Percentiles rank a stretch among this genome's conserved stretches.
These are phyloP conservation scores for Zea luxurians DNA, from an alignment of 176 grass and related monocot species.

Conservation along the genomic window DNA sequence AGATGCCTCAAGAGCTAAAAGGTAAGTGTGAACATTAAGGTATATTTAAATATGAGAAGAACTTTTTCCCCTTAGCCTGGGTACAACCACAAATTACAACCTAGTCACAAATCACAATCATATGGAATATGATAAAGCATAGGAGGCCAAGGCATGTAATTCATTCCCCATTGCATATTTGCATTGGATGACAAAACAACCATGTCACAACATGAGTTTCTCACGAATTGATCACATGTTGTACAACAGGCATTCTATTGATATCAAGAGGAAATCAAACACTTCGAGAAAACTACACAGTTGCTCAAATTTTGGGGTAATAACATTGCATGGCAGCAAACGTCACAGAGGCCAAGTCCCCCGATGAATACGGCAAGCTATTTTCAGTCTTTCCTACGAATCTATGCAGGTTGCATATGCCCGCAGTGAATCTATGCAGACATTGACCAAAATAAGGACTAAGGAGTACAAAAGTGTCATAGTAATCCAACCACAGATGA, in stretches of 20 bases:
- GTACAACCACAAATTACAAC: neutral
- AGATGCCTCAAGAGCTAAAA: conserved; percentile 15
- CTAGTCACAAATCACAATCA: neutral
- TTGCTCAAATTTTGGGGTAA: neutral
- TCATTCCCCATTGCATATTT: neutral
- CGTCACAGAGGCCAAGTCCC: neutral
- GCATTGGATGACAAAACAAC: neutral
- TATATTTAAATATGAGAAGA: conserved; percentile 3
- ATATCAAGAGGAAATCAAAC: conserved; percentile 6
- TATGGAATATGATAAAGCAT: conserved; percentile 13
- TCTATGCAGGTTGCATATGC: neutral
- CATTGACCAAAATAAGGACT: neutral
- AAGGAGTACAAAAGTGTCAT: neutral
- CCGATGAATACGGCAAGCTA: neutral
- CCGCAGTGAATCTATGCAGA: neutral
- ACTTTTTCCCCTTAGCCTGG: conserved; percentile 4
- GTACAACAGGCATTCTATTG: neutral
- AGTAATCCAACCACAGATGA: conserved; percentile 22
- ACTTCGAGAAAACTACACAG: neutral
- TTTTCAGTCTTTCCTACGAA: neutral
- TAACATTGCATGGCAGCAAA: neutral
- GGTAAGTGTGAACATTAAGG: neutral
- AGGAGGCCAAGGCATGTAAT: neutral
- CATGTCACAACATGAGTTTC: neutral
- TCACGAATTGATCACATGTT: neutral